These are phyloP conservation scores for Phoma herbarum DNA, from an alignment of 2,329 filamentous ascomycete genomes.

Conservation along the genomic window DNA sequence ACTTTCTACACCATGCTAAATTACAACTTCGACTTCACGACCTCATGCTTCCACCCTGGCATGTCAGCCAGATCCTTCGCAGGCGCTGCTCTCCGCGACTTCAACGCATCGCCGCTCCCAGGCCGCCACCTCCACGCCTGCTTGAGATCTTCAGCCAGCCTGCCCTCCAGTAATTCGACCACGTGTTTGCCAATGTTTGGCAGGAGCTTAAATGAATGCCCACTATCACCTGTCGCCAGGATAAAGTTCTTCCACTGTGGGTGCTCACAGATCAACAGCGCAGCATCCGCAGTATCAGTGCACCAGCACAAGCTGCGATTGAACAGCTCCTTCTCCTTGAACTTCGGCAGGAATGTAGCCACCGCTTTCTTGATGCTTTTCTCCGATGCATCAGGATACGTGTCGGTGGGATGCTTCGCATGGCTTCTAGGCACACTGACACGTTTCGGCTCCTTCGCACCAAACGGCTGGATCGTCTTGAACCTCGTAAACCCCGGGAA, in stretches of 20 bases:
- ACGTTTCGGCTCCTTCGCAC: slow-evolving; percentile 57
- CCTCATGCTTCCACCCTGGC: slow-evolving; percentile 54
- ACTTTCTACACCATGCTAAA: neutral
- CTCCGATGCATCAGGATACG: slow-evolving; percentile 58
- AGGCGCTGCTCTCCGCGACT: slow-evolving; percentile 52
- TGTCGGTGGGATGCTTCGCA: slow-evolving; percentile 56
- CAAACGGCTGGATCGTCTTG: slow-evolving; percentile 54
- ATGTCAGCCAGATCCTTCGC: slow-evolving; percentile 58
- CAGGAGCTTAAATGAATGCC: slow-evolving; percentile 58
- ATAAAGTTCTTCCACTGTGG: slow-evolving; percentile 60
- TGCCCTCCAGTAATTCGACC: slow-evolving; percentile 56
- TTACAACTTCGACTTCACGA: slow-evolving; percentile 1
- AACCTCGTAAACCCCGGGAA: slow-evolving; percentile 60
- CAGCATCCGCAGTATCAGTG: slow-evolving; percentile 68
- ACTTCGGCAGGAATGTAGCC: slow-evolving; percentile 55
- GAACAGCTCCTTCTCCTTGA: slow-evolving; percentile 53
- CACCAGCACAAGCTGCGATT: slow-evolving; percentile 66
- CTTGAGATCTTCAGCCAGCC: slow-evolving; percentile 51
- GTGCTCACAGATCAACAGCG: slow-evolving; percentile 66
- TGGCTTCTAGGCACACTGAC: slow-evolving; percentile 63
- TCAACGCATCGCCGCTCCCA: slow-evolving; percentile 55
- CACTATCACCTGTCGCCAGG: slow-evolving; percentile 59
- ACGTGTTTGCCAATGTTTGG: slow-evolving; percentile 59
- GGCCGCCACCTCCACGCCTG: slow-evolving; percentile 58
- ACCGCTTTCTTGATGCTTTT: slow-evolving; percentile 45